Evolutionary conservation across 768 basidiomycete genomes (phyloP), one percentile per base, ranked within the genome.

Genomic region (Tylopilus cervinicoccineus): DNA sequence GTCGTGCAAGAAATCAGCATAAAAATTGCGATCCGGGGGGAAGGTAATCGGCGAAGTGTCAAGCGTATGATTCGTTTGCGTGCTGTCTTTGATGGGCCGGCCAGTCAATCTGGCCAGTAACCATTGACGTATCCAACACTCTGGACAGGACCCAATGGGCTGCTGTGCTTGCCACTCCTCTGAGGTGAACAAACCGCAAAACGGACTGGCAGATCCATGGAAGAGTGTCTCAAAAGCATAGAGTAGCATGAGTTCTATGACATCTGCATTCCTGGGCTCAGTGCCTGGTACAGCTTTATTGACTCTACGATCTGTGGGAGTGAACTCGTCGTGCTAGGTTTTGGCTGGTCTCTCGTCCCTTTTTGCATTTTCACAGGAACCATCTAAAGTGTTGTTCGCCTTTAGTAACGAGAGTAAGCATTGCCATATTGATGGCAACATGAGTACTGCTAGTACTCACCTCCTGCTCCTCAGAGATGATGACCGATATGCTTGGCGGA

Each of bases 51-150:
- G 78, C 5, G 77, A 74, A 2, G 70, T 54, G 59, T 87, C 81
- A n/a, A 94, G 75, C 0, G 90, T 93, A 12, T 64, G 66, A 65
- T 93, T 93, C 5, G 86, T 88, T 55, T 86, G 84, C 0, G 89
- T 92, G 53, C 74, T 53, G 65, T 92, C 88, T 33, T 62, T 64
- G 27, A 90, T 86, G 3, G 82, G 77, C 14, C 64, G 65, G 14
- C 74, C 73, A 0, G 84, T 88, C 36, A 95, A 74, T 11, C 93
- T 80, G 0, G 89, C 88, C 19, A 94, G 64, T n/a, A 95, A 77
- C 68, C 94, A 62, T 92, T 93, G 59, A 88, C 73, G 62, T 88
- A 95, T 6, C 92, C 93, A 4, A 93, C 83, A 27, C 90, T 89
- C 61, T 89, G 88, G 7, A 90, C 80, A 5, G 72, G 83, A 2